Evolutionary conservation across 805 yeast genomes (phyloP).

Genomic region (Suhomyces xylopsoci): DNA sequence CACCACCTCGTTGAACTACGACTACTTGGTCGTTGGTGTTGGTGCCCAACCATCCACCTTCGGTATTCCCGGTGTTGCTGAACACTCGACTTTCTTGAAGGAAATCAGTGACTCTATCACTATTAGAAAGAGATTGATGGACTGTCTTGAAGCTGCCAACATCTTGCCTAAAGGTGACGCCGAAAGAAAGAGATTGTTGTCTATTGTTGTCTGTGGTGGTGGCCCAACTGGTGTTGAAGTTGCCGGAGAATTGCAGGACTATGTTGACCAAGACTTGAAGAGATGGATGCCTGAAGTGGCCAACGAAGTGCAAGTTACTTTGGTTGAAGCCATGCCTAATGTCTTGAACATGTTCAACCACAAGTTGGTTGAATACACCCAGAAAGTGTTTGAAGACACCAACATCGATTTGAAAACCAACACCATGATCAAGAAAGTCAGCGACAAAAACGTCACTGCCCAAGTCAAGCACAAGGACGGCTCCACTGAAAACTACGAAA

Average conservation of each 20-base stretch:
- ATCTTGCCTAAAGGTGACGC: slow-evolving; percentile 69
- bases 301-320: slow-evolving; percentile 74
- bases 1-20: slow-evolving; percentile 55
- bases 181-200: slow-evolving; percentile 80
- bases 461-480: slow-evolving; percentile 66
- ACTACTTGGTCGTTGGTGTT: slow-evolving; percentile 85
- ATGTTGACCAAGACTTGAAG: slow-evolving; percentile 83
- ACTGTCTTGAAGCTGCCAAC: slow-evolving; percentile 84
- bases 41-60: slow-evolving; percentile 95
- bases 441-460: slow-evolving; percentile 66
- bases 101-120: slow-evolving; percentile 86
- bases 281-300: slow-evolving; percentile 88
- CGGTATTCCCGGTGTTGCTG: slow-evolving; percentile 91
- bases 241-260: slow-evolving; percentile 95
- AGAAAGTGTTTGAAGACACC: slow-evolving; percentile 63
- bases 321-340: slow-evolving; percentile 89
- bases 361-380: slow-evolving; percentile 72
- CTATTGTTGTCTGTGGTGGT: slow-evolving; percentile 93
- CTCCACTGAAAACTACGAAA: slow-evolving; percentile 50
- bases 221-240: slow-evolving; percentile 99
- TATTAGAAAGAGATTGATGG: slow-evolving; percentile 79
- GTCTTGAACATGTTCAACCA: slow-evolving; percentile 75
- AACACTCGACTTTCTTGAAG: slow-evolving; percentile 83
- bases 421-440: slow-evolving; percentile 87
- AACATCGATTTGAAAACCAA: slow-evolving; percentile 74